These are phyloP conservation scores for Collybiopsis luxurians DNA, from an alignment of 768 basidiomycete genomes.

Conservation along the genomic window DNA sequence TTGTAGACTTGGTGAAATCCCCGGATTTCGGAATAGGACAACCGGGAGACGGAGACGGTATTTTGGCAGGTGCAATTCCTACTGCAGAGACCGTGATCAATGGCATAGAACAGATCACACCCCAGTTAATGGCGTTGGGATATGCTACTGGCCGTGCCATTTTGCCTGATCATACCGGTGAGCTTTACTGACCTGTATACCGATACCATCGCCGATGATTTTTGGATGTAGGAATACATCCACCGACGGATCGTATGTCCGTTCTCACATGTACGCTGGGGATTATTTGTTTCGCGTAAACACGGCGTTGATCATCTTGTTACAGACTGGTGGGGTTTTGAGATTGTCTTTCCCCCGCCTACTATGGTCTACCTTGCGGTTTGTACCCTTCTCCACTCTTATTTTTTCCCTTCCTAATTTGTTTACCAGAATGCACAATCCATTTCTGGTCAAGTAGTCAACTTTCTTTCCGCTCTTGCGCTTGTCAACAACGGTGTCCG, in stretches of 20 bases:
- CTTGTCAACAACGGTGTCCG: constrained; percentile 71
- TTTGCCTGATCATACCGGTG: constrained; percentile 64
- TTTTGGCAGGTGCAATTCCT: constrained; percentile 74
- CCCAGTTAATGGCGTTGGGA: constrained; percentile 74
- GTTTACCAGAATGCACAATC: constrained; percentile 51
- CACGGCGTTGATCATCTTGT: neutral
- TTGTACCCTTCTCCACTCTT: constrained; percentile 16
- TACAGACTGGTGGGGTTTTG: constrained; percentile 90
- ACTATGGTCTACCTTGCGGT: constrained; percentile 60
- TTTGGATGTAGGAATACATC: constrained; percentile 50
- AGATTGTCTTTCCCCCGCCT: constrained; percentile 72
- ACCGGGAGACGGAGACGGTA: constrained; percentile 62
- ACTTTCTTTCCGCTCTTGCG: constrained; percentile 72
- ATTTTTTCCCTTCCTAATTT: neutral
- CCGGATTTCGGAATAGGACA: constrained; percentile 73
- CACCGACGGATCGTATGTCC: constrained; percentile 75
- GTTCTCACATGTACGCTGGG: constrained; percentile 69
- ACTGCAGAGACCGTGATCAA: constrained; percentile 69
- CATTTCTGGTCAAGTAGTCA: constrained; percentile 60
- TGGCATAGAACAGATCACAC: constrained; percentile 70
- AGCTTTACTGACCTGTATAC: constrained; percentile 10
- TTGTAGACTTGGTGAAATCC: constrained; percentile 56
- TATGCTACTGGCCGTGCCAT: constrained; percentile 70
- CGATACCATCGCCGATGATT: neutral
- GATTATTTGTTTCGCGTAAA: neutral